Evolutionary conservation across 2,329 filamentous ascomycete species (phyloP).

Genomic region (Aspergillus puulaauensis): DNA sequence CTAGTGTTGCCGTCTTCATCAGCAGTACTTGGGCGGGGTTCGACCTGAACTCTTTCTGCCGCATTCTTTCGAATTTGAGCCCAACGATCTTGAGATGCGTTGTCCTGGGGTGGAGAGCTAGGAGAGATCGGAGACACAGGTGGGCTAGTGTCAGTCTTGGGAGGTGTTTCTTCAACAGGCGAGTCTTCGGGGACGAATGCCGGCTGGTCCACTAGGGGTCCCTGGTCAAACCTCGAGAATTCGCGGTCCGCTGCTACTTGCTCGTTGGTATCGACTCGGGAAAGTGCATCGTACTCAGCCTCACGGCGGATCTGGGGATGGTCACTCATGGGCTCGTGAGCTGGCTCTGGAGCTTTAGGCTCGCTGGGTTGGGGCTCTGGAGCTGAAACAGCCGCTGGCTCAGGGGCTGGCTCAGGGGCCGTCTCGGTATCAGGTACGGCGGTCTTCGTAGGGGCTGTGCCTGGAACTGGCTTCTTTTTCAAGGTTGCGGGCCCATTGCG

Average conservation of each 20-base stretch:
- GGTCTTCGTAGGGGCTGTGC: conserved; percentile 10
- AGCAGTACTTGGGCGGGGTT: conserved; percentile 58
- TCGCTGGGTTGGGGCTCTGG: conserved; percentile 25
- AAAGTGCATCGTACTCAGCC: conserved; percentile 57
- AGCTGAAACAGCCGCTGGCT: conserved; percentile 4
- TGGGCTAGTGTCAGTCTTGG: conserved; percentile 9
- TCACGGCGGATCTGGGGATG: conserved; percentile 46
- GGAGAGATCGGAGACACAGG: not conserved
- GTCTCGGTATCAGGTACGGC: conserved; percentile 10
- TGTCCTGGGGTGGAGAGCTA: not conserved
- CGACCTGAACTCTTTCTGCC: conserved; percentile 69
- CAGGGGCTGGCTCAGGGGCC: conserved; percentile 4
- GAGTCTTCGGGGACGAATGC: conserved; percentile 69
- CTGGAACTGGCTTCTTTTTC: conserved; percentile 36
- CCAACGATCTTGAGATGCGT: conserved; percentile 74
- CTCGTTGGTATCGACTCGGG: conserved; percentile 58
- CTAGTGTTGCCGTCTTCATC: conserved; percentile 86
- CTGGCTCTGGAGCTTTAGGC: conserved; percentile 20
- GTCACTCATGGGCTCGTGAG: conserved; percentile 20
- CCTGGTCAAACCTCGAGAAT: conserved; percentile 78
- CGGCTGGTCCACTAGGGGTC: conserved; percentile 81
- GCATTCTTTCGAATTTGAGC: conserved; percentile 95
- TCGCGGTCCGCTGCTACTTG: conserved; percentile 46
- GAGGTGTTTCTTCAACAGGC: conserved; percentile 21
- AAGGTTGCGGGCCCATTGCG: conserved; percentile 27